Base-by-base conservation (phyloP, 306 rosid species). In the Coriaria nepalensis region DNA sequence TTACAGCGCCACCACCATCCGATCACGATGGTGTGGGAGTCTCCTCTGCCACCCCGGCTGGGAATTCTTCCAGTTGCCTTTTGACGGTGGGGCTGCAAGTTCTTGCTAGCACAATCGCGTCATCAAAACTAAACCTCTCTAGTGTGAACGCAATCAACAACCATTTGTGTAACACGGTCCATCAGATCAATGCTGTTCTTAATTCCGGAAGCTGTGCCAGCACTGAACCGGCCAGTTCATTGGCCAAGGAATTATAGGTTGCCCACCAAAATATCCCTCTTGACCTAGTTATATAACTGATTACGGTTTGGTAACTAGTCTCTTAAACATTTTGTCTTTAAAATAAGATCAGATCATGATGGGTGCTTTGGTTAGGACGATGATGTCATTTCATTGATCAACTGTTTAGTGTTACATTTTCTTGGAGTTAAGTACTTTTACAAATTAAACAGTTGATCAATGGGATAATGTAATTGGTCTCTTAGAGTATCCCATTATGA, bases 61-160 rank as follows among this genome's bases (percentile, higher is more conserved):
- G 37, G n/a, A 56, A 45, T 8, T 46, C 29, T 20, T 20, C 81
- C 2, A 72, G 94, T 45, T 84, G 92, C 48, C 80, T 90, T 37
- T 82, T 90, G 35, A 90, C 84, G 0, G 78, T 77, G 47, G 95
- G 95, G 8, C 65, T 84, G 10, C 97, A 90, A 52, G 76, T 90
- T 29, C 74, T 84, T 0, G 95, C 93, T 8, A 84, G 93, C 78
- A 65, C 95, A 11, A 65, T 71, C 50, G 95, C 95, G 8, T 73
- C 92, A 0, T 81, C 94, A 0, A 90, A 84, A 55, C 84, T 81
- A 61, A 81, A 71, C 73, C 87, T 84, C 9, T 73, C 93, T 6
- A 81, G 87, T 8, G 90, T 81, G 5, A 77, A 77, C 0, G 87
- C 94, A 35, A 75, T 90, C 50, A 90, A 81, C 65, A 81, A 78